Conservation (phyloP, 2,329 filamentous ascomycete species). For the Scytalidium lignicola region DNA sequence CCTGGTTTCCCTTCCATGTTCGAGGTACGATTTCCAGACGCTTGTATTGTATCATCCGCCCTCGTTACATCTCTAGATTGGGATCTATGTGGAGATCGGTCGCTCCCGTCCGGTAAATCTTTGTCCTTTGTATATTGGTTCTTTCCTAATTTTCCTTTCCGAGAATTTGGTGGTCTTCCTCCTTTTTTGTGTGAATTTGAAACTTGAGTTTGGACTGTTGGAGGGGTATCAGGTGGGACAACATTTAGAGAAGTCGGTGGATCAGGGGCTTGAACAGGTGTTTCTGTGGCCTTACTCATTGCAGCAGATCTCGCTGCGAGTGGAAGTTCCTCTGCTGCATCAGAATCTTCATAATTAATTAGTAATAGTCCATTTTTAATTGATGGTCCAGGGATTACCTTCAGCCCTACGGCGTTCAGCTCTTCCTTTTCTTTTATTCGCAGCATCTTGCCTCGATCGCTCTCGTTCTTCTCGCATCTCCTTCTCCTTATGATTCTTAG, state of each 20-base stretch:
- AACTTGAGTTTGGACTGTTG: constrained; percentile 32
- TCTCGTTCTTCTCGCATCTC: constrained; percentile 71
- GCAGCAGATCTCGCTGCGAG: constrained; percentile 37
- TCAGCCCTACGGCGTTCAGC: constrained; percentile 77
- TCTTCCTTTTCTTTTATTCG: constrained; percentile 74
- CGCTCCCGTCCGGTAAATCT: constrained; percentile 46
- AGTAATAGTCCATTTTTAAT: constrained; percentile 23
- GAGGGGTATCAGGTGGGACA: constrained; percentile 43
- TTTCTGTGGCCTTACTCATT: constrained; percentile 24
- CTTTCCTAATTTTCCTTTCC: constrained; percentile 62
- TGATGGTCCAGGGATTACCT: constrained; percentile 46
- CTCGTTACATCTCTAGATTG: constrained; percentile 36
- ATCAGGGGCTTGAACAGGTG: constrained; percentile 28
- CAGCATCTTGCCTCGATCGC: constrained; percentile 65
- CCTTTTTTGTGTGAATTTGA: constrained; percentile 56
- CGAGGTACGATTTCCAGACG: constrained; percentile 31
- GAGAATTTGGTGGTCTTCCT: constrained; percentile 56
- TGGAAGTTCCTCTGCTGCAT: constrained; percentile 63
- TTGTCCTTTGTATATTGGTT: constrained; percentile 81
- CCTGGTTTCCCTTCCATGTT: constrained; percentile 27
- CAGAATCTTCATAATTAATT: constrained; percentile 55
- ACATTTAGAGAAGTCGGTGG: constrained; percentile 41
- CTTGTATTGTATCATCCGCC: constrained; percentile 45
- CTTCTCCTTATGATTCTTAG: constrained; percentile 56
- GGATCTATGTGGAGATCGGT: constrained; percentile 51